Percentiles rank a stretch among this genome's conserved stretches.
Evolutionary conservation across 257 asterid species (phyloP).

Genomic region (Galeopsis tetrahit): DNA sequence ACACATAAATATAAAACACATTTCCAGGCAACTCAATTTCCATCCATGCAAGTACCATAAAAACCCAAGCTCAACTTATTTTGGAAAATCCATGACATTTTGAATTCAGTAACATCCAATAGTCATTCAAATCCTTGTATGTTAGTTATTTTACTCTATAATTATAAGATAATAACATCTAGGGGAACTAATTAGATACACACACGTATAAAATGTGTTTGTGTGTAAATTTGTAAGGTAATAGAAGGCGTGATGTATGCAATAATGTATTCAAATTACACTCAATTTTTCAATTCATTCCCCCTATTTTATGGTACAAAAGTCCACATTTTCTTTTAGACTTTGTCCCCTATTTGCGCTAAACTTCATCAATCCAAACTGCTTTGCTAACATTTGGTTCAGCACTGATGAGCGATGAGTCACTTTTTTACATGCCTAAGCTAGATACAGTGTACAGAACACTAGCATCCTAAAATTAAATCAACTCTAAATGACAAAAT

Average conservation of each 20-base stretch:
- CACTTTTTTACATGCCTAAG: background rate
- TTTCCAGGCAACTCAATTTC: background rate
- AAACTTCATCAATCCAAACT: background rate
- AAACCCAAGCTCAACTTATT: background rate
- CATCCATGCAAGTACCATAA: background rate
- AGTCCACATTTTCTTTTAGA: background rate
- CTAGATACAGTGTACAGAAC: background rate
- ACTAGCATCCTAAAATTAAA: background rate
- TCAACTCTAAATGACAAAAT: background rate
- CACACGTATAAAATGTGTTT: background rate
- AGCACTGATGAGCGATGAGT: background rate
- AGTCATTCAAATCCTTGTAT: background rate
- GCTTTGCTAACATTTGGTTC: background rate
- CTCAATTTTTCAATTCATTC: background rate
- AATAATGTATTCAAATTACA: background rate
- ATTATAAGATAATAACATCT: constrained; percentile 8
- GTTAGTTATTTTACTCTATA: background rate
- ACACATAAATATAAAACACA: background rate
- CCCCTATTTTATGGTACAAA: background rate
- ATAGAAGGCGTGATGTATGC: background rate
- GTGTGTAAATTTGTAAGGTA: background rate
- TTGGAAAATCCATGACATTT: background rate
- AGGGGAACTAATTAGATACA: background rate
- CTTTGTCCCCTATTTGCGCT: background rate
- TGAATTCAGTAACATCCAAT: background rate